Base-by-base conservation (phyloP, 2,329 filamentous ascomycete genomes). In the Purpureocillium lavendulum region DNA sequence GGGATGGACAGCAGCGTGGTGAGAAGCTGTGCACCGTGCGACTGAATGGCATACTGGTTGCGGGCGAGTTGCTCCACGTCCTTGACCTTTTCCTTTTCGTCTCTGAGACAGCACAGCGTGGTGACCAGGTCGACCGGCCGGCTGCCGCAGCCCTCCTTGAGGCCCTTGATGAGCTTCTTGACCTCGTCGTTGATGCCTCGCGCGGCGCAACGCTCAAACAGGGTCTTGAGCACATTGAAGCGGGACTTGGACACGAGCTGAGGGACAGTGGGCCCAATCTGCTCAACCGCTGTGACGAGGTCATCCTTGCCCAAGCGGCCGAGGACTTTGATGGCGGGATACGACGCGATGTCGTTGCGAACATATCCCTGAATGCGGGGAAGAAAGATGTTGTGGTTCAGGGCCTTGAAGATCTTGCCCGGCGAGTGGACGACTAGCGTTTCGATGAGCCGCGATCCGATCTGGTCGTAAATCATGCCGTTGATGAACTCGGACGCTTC, bases 381-480 rank as follows among this genome's bases (percentile, higher is more conserved):
- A 45, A 82, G 83, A 60, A 97, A 84, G 47, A 88, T 77, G 48
- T 82, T 80, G 42, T 75, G 78, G 63, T 94, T 90, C 6, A 98
- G 71, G 12, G 79, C 76, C 61, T 95, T 96, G 75, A 97, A 98
- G 28, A 88, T 65, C 62, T 92, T 95, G 33, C 86, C 88, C 0
- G 92, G 88, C 13, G 82, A 79, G 55, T 84, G 75, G 18, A 80
- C 75, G 46, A 96, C 77, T 46, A 98, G 82, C 0, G 82, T 87
- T 64, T 98, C 92, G 16, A 97, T 71, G 2, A 98, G 71, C 33
- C 90, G 82, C 4, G 90, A 96, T 13, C 92, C 92, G 38, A 97
- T 82, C 2, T 84, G 73, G 55, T 97, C 88, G 60, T 96, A 97
- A 18, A 96, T 70, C 56, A 97, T 76, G 40, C 84, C 81, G 52